These are phyloP conservation scores for Curvularia verruculosa DNA, from an alignment of 2,329 filamentous ascomycete genomes.

Conservation along the genomic window DNA sequence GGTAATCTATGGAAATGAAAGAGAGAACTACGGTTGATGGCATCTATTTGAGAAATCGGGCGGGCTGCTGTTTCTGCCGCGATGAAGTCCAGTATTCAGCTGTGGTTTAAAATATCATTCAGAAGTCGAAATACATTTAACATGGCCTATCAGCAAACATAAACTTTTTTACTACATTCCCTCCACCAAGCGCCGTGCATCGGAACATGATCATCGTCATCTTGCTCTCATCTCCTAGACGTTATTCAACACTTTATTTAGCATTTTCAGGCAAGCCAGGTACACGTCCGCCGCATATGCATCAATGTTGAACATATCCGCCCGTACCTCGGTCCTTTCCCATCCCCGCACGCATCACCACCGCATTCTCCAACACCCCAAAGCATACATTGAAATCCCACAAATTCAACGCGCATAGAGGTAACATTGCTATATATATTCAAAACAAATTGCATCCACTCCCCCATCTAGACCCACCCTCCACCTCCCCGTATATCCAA, in stretches of 20 bases:
- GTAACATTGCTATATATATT: neutral
- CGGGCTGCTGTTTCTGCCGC: neutral
- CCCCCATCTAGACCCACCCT: too few species aligned
- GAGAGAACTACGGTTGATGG: neutral
- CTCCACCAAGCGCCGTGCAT: neutral
- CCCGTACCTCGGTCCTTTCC: slow-evolving; percentile 14
- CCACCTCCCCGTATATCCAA: neutral
- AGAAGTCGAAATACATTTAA: neutral
- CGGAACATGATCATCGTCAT: neutral
- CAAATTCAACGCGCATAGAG: neutral
- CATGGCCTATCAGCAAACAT: too few species aligned
- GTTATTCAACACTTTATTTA: neutral
- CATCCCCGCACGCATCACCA: slow-evolving; percentile 11
- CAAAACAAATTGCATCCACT: neutral
- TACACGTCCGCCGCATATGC: neutral
- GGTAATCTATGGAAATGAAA: neutral
- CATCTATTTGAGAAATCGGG: neutral
- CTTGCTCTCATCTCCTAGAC: neutral
- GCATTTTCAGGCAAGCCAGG: neutral
- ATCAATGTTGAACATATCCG: slow-evolving; percentile 1
- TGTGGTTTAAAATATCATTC: neutral
- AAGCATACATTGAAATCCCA: neutral
- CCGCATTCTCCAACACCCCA: neutral
- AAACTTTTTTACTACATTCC: neutral
- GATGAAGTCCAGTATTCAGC: neutral